Base-by-base conservation (phyloP, 805 yeast genomes). In the Priceomyces fermenticarens region DNA sequence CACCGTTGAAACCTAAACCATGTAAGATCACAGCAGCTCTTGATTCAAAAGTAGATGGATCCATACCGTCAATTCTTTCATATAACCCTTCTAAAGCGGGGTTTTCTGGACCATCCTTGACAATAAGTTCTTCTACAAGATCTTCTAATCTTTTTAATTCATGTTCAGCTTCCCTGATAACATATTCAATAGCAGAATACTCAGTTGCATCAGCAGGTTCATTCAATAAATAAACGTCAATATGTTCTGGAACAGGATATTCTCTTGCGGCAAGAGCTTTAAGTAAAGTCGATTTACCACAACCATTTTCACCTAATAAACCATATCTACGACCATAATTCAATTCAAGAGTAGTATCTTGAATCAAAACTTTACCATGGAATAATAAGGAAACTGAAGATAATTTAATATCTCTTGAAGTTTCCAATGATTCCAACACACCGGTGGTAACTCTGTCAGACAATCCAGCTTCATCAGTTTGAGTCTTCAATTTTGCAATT, bases 391-490 rank as follows among this genome's bases (percentile, higher is more conserved):
- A 88, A 32, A 89, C 87, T 38, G 97, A 86, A 13, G 91, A 81
- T 55, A 91, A 63, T 72, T 93, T 93, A 60, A 93, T 72, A 83
- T 93, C 99, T 67, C 97, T 83, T 12, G 97, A 88, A 23, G 97
- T 90, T 32, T 65, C 78, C 62, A 93, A 74, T 39, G 96, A 87
- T 43, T 85, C 90, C 61, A 93, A 75, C 35, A 93, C 99, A 77
- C 99, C 99, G 34, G 99, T 91, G 53, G 91, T 86, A 51, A 91
- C 99, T 75, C 99, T 87, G 67, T 91, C 99, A 35, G 97, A 88
- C 43, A 91, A 60, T 53, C 99, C 99, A 57, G 89, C 83, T 63
- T 87, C 83, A 67, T 91, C 99, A 62, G 85, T 85, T 72, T 91
- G 99, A 61, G 90, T 72, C 68, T 91, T 91, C 72, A 91, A 76